Conservation (phyloP, 2,329 filamentous ascomycete species). For the Hirsutella thompsonii region DNA sequence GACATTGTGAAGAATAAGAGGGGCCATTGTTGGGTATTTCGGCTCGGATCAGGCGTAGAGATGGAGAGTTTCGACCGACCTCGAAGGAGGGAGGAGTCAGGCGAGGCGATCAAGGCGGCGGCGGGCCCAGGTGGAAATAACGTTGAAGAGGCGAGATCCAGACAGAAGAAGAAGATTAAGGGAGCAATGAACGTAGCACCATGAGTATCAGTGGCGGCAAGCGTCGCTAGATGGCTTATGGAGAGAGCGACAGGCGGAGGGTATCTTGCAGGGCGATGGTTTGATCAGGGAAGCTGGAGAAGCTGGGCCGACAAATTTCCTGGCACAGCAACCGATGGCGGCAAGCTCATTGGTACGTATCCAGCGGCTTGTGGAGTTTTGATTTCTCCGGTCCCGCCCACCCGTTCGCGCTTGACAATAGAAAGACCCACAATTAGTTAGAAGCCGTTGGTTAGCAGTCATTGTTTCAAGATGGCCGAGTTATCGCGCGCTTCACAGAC, state of each 20-base stretch:
- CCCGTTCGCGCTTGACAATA: too few species aligned
- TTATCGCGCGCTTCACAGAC: too few species aligned
- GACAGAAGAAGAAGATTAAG: neutral
- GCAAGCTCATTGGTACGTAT: too few species aligned
- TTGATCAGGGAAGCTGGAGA: neutral
- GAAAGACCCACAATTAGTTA: too few species aligned
- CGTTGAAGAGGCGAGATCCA: neutral
- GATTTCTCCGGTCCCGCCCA: too few species aligned
- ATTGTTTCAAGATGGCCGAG: too few species aligned
- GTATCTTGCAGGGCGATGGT: neutral
- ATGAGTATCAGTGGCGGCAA: neutral
- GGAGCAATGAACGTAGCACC: neutral
- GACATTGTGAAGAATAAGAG: conserved; percentile 55
- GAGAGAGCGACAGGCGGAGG: neutral
- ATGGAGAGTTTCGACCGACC: neutral
- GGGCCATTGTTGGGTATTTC: conserved; percentile 36
- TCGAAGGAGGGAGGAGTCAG: too few species aligned
- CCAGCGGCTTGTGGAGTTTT: too few species aligned
- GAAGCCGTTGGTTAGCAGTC: too few species aligned
- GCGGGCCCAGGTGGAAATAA: neutral
- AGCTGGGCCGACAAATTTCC: conserved; percentile 2
- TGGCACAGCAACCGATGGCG: conserved; percentile 3
- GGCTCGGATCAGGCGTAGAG: neutral
- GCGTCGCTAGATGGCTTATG: neutral
- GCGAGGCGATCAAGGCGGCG: too few species aligned